Base-by-base conservation (phyloP, 768 basidiomycete species). In the Boletus huronensis region DNA sequence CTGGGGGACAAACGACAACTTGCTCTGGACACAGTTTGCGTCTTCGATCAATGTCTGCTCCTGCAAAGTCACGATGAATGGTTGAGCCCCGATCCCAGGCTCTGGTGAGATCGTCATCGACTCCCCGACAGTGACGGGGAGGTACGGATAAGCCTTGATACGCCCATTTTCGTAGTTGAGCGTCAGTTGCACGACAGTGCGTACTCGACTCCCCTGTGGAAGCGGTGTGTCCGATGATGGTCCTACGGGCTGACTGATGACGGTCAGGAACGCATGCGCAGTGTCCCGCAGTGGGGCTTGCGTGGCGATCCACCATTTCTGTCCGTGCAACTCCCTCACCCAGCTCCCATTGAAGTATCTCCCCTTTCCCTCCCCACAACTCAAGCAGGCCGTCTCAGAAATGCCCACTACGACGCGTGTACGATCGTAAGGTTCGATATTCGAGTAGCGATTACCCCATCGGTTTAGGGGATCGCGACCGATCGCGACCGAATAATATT, bases 281-380 rank as follows among this genome's bases (percentile, higher is more conserved):
- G 91, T 90, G 45, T 74, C 66, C 5, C 78, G 81, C 32, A 92
- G 71, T 0, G 93, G 90, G 0, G 92, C 93, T 65, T 94, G 92
- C 0, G 89, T 80, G 3, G 90, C 90, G 54, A 94, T 88, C 88
- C 90, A 92, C 82, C 82, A 85, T 63, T 84, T 88, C 31, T 78
- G 78, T 7, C 92, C 88, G 47, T 74, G 79, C 26, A 77, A 71
- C 65, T 94, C 93, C 42, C 79, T 75, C n/a, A 93, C 84, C 87
- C 91, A 93, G 63, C 81, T 90, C 14, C 87, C 93, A 62, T 95
- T 93, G 34, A 95, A 66, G 68, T 94, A 95, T 45, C 80, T 72
- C 13, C 79, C 79, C 0, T 64, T 45, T 28, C 58, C 69, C 35
- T 65, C 63, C 3, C 65, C 61, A 52, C 58, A 61, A 19, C 61